phyloP scores from a whole-genome alignment of 768 basidiomycete genomes.

The Clathrus columnatus region DNA sequence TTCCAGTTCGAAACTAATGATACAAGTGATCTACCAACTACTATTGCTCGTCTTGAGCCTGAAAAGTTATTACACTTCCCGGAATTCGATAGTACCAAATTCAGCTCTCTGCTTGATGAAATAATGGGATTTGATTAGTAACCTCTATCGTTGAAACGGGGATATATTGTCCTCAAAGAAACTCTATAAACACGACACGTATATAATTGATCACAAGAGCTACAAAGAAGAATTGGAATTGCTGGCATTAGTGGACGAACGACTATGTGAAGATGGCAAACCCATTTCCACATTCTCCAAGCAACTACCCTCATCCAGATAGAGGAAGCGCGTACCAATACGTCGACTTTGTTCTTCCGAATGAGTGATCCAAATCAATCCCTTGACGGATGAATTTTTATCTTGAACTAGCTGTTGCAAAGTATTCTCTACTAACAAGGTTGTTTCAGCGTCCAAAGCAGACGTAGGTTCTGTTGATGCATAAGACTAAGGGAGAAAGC shows the following conservation, averaged over 20 bases:
- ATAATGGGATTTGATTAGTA: conserved; percentile 61
- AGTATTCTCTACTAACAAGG: conserved; percentile 54
- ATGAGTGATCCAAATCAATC: conserved; percentile 84
- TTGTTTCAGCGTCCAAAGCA: conserved; percentile 67
- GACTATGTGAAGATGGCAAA: background rate
- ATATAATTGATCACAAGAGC: no score
- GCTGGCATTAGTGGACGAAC: background rate
- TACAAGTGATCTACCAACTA: conserved; percentile 33
- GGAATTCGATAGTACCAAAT: conserved; percentile 55
- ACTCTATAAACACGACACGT: no score
- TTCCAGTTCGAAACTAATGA: conserved; percentile 14
- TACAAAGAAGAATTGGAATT: background rate
- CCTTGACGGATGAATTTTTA: conserved; percentile 46
- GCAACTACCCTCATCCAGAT: conserved; percentile 16
- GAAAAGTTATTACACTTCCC: conserved; percentile 50
- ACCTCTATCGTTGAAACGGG: no score
- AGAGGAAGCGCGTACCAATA: conserved; percentile 62
- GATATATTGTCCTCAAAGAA: no score
- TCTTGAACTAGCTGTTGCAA: conserved; percentile 45
- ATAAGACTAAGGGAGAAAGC: background rate
- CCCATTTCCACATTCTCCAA: conserved; percentile 11
- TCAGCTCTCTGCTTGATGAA: conserved; percentile 56
- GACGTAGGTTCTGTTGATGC: conserved; percentile 89
- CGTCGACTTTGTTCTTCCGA: conserved; percentile 71
- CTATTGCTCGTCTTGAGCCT: conserved; percentile 43